Evolutionary conservation across 2,329 filamentous ascomycete species (phyloP).

Genomic region (Lecanoromycetidae sp.): DNA sequence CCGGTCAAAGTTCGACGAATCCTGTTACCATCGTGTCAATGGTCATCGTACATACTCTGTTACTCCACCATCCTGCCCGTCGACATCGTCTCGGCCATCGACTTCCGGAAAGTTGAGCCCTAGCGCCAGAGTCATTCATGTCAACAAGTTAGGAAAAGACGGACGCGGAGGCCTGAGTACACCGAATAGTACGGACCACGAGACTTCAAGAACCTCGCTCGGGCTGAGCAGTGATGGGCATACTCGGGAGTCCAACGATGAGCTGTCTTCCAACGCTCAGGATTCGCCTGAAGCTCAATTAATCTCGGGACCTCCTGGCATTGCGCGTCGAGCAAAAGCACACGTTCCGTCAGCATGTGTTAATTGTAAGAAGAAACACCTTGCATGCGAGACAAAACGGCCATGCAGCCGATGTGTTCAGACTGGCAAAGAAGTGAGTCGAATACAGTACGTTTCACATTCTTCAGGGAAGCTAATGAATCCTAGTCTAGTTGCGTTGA

Average conservation of each 20-base stretch:
- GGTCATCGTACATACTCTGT: slow-evolving; percentile 10
- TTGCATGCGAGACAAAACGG: slow-evolving; percentile 34
- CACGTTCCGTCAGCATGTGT: slow-evolving; percentile 38
- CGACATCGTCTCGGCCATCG: slow-evolving; percentile 7
- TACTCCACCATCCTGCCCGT: slow-evolving; percentile 9
- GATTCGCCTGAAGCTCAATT: slow-evolving; percentile 17
- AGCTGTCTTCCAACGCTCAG: slow-evolving; percentile 13
- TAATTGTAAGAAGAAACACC: slow-evolving; percentile 38
- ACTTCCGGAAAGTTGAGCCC: slow-evolving; percentile 10
- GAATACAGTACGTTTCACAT: background rate
- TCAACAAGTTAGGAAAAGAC: slow-evolving; percentile 12
- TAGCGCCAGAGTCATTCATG: slow-evolving; percentile 3
- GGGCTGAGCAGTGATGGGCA: slow-evolving; percentile 5
- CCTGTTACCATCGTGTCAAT: slow-evolving; percentile 10
- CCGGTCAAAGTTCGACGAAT: slow-evolving; percentile 16
- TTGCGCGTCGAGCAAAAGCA: slow-evolving; percentile 34
- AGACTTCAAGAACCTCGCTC: slow-evolving; percentile 12
- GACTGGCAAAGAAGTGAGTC: slow-evolving; percentile 35
- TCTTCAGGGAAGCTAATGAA: slow-evolving; percentile 8
- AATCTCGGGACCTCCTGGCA: slow-evolving; percentile 24
- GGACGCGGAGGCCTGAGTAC: slow-evolving; percentile 13
- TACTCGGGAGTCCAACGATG: slow-evolving; percentile 14
- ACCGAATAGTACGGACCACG: slow-evolving; percentile 13
- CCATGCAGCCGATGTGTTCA: slow-evolving; percentile 36
- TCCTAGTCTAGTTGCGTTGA: slow-evolving; percentile 21